A percentile compares a stretch with the other conserved stretches of the same genome.
These are phyloP conservation scores for Microbotryomycetes sp. DNA, from an alignment of 1,284 basidiomycete genomes.

Conservation along the genomic window DNA sequence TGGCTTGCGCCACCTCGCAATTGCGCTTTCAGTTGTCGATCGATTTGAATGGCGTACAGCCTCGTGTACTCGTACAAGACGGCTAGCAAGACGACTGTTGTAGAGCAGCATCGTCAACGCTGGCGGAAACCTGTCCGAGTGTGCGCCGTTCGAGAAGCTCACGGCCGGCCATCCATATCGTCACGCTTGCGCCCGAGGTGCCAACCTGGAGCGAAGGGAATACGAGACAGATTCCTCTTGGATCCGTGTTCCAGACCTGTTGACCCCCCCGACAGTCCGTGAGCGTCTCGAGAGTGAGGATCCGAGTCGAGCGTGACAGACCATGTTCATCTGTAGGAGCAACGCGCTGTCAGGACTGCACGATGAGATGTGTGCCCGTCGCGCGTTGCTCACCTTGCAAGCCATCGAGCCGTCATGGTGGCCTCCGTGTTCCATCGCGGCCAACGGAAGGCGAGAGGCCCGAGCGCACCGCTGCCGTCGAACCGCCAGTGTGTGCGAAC, in stretches of 20 bases:
- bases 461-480: neutral
- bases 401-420: neutral
- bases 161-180: neutral
- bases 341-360: neutral
- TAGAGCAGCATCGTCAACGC: neutral
- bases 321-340: slow-evolving; percentile 20
- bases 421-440: slow-evolving; percentile 6
- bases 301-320: neutral
- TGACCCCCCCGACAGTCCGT: neutral
- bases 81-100: slow-evolving; percentile 10
- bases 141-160: slow-evolving; percentile 5
- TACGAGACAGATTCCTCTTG: slow-evolving; percentile 20
- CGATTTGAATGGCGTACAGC: slow-evolving; percentile 13
- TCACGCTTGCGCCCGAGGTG: neutral
- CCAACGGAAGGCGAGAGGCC: neutral
- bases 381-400: slow-evolving; percentile 5
- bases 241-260: slow-evolving; percentile 17
- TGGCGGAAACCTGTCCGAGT: neutral
- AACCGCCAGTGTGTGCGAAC: no score
- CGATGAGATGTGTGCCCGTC: no score
- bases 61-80: slow-evolving; percentile 17
- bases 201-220: slow-evolving; percentile 21
- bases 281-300: neutral
- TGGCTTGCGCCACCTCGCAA: slow-evolving; percentile 7
- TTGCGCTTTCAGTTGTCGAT: slow-evolving; percentile 16